Evolutionary conservation across 78 protist species (phyloP).

Genomic region (Capsaspora owczarzaki): DNA sequence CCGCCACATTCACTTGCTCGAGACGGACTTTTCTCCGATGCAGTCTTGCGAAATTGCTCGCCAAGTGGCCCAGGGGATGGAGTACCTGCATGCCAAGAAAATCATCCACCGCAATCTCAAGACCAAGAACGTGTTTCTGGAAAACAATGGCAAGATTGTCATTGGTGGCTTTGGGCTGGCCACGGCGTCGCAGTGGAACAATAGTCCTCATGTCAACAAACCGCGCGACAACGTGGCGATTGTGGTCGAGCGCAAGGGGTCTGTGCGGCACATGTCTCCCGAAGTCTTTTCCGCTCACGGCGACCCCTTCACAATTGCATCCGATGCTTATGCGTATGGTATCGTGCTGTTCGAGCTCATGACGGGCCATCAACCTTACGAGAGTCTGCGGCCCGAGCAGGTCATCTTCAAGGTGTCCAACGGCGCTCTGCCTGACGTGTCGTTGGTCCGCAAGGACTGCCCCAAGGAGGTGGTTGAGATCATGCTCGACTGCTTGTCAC

Average conservation of each 20-base stretch:
- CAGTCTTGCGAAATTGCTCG: not conserved
- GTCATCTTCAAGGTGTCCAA: not conserved
- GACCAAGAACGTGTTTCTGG: slow-evolving; percentile 9
- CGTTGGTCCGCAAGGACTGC: not conserved
- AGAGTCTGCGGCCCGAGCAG: not conserved
- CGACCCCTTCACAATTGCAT: not conserved
- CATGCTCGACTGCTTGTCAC: not conserved
- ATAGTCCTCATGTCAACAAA: not conserved
- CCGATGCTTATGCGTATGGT: slow-evolving; percentile 29
- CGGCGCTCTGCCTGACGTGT: not conserved
- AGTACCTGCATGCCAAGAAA: slow-evolving; percentile 11
- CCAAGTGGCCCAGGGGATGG: slow-evolving; percentile 2
- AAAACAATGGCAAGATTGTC: not conserved
- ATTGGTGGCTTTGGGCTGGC: slow-evolving; percentile 20
- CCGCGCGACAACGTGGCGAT: not conserved
- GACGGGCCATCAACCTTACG: slow-evolving; percentile 20
- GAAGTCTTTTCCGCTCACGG: not conserved
- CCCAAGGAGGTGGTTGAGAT: not conserved
- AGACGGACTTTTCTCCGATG: not conserved
- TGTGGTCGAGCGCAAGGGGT: not conserved
- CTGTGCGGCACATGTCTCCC: slow-evolving; percentile 11
- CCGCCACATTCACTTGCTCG: not conserved
- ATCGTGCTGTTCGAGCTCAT: slow-evolving; percentile 27
- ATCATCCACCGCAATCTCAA: slow-evolving; percentile 24
- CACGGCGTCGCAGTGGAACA: not conserved